Base-by-base conservation (phyloP, 805 yeast species). In the Cyberlindnera bimundalis region DNA sequence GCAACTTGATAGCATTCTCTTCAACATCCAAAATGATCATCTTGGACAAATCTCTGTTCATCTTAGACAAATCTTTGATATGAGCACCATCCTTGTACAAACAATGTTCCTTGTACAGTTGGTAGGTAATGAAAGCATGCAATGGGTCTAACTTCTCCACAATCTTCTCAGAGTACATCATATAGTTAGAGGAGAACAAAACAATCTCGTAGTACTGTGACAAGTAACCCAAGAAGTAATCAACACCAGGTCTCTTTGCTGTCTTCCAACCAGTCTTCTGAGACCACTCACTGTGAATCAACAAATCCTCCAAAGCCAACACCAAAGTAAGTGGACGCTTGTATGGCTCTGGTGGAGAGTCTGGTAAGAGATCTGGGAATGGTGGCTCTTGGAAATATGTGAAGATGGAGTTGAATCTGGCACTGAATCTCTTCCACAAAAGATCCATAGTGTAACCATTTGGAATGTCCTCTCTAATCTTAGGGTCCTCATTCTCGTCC, bases 241-340 rank as follows among this genome's bases (percentile, higher is more conserved):
- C 99, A 46, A 88, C 81, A 48, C 99, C 99, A 25, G 99, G 98
- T 70, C 99, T 87, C 73, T 93, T 93, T 23, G 96, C 98, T 13
- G 97, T 91, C 68, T 93, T 82, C 99, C 99, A 93, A 40, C 99
- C 99, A 60, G 79, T 74, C 64, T 86, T 79, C 52, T 87, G 78
- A 42, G 86, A 77, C 99, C 99, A 93, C 48, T 84, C 86, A 29
- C 95, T 81, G 62, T 93, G 96, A 42, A 91, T 78, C 59, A 93
- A 74, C 45, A 93, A 68, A 58, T 93, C 99, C 55, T 93, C 99
- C 56, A 93, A 74, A 23, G 86, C 81, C 53, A 93, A 64, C 7
- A 93, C 97, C 50, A 93, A 71, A 3, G 99, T 93, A 60, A 85
- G 66, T 25, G 98, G 96, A 58, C 96, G 83, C 61, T 89, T 84